These are phyloP conservation scores for Peribolospora kevripleyi DNA, from an alignment of 768 basidiomycete species.

Conservation along the genomic window DNA sequence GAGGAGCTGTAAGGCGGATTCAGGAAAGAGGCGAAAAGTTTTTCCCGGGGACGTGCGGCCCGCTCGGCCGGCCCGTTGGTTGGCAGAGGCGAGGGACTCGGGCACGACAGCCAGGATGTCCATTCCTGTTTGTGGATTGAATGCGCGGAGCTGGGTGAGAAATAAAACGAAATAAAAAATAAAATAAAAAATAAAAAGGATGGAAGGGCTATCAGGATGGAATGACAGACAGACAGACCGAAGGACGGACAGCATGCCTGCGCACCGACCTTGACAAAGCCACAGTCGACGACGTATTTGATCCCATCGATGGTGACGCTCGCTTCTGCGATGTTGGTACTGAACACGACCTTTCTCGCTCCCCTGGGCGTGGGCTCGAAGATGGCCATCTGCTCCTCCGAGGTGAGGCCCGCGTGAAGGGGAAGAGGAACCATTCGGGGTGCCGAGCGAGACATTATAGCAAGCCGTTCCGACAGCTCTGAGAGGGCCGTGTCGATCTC, in stretches of 20 bases:
- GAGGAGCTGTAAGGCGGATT: constrained; percentile 35
- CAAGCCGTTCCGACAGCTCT: constrained; percentile 12
- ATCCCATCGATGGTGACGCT: constrained; percentile 93
- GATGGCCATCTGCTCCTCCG: constrained; percentile 62
- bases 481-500: constrained; percentile 44
- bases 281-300: constrained; percentile 76
- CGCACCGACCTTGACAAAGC: constrained; percentile 63
- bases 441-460: constrained; percentile 30
- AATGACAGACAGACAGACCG: background rate
- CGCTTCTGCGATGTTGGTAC: constrained; percentile 94
- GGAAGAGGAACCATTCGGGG: constrained; percentile 42
- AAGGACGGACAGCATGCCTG: background rate
- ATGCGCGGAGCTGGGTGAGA: constrained; percentile 47
- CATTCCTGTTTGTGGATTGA: constrained; percentile 62
- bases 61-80: constrained; percentile 79
- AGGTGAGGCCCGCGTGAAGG: constrained; percentile 68
- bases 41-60: constrained; percentile 79
- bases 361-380: constrained; percentile 56
- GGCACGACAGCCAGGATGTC: constrained; percentile 64
- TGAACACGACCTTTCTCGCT: constrained; percentile 64
- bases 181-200: background rate
- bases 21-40: constrained; percentile 74
- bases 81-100: constrained; percentile 65
- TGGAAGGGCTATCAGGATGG: background rate
- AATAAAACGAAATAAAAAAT: background rate